Percentiles rank a stretch among this genome's conserved stretches.
Evolutionary conservation across 139 green algal genomes (phyloP).

Genomic region (Spirogloea muscicola): DNA sequence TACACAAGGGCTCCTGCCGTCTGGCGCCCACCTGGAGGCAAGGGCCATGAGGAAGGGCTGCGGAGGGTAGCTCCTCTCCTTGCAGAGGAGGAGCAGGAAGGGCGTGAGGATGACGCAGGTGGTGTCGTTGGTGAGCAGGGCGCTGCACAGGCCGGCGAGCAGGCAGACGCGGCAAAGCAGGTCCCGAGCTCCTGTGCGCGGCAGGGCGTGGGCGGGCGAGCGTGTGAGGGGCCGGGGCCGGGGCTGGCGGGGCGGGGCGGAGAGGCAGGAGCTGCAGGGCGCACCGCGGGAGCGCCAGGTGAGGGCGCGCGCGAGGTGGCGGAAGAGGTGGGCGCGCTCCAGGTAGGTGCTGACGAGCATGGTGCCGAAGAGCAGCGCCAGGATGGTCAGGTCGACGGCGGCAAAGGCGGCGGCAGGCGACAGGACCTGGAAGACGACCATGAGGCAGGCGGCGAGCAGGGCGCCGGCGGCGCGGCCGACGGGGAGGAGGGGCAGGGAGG

Average conservation of each 20-base stretch:
- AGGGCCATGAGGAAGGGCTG: slow-evolving; percentile 14
- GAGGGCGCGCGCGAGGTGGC: too few relatives aligned
- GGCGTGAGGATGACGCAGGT: slow-evolving; percentile 17
- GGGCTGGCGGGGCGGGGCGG: too few relatives aligned
- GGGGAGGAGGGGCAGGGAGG: neutral
- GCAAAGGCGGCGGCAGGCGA: slow-evolving; percentile 9
- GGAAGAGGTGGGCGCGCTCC: slow-evolving; percentile 2
- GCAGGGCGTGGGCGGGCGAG: too few relatives aligned
- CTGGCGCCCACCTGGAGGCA: too few relatives aligned
- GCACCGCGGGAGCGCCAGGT: too few relatives aligned
- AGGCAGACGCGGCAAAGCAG: slow-evolving; percentile 4
- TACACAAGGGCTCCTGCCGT: too few relatives aligned
- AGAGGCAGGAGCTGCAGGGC: too few relatives aligned
- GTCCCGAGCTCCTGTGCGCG: neutral
- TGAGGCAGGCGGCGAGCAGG: neutral
- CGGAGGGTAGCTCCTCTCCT: neutral
- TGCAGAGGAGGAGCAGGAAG: slow-evolving; percentile 15
- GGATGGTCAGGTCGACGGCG: neutral
- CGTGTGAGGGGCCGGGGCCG: too few relatives aligned
- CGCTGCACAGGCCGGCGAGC: neutral
- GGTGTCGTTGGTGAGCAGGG: slow-evolving; percentile 22
- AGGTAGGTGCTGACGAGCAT: slow-evolving; percentile 15
- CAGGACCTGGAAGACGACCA: slow-evolving; percentile 24
- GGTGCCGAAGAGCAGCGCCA: slow-evolving; percentile 16
- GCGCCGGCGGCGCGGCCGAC: neutral